These are phyloP conservation scores for Halenospora varia DNA, from an alignment of 495 filamentous ascomycete species.

Conservation along the genomic window DNA sequence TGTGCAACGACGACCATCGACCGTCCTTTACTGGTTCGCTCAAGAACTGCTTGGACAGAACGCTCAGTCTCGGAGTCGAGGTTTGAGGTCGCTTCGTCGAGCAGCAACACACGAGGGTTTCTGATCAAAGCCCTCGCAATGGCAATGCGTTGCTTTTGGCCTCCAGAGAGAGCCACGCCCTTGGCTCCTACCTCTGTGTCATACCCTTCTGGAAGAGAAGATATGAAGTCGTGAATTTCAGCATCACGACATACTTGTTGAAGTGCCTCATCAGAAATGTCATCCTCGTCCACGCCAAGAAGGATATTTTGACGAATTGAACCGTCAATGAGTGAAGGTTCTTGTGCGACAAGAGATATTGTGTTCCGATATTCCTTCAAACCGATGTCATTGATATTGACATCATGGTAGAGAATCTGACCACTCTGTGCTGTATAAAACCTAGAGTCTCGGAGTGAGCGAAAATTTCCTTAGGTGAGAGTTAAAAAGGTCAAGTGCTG, in stretches of 20 bases:
- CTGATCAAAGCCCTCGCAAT: constrained; percentile 76
- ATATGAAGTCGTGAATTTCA: constrained; percentile 55
- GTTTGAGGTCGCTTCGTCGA: constrained; percentile 77
- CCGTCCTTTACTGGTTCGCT: constrained; percentile 49
- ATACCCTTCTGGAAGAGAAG: constrained; percentile 47
- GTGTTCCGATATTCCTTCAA: constrained; percentile 45
- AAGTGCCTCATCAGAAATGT: constrained; percentile 45
- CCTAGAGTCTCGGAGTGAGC: too few species aligned
- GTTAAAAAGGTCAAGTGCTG: constrained; percentile 22
- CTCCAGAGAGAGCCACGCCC: constrained; percentile 65
- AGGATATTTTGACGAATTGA: constrained; percentile 57
- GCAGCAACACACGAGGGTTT: constrained; percentile 61
- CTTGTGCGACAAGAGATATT: constrained; percentile 59
- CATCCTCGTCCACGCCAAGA: constrained; percentile 43
- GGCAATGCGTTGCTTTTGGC: constrained; percentile 70
- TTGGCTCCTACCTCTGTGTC: constrained; percentile 57
- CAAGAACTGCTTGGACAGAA: constrained; percentile 62
- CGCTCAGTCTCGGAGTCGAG: constrained; percentile 70
- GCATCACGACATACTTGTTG: constrained; percentile 50
- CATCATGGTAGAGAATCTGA: constrained; percentile 45
- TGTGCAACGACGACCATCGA: constrained; percentile 72
- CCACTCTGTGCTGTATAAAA: constrained; percentile 56
- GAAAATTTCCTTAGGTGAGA: constrained; percentile 49
- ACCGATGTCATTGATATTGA: constrained; percentile 39
- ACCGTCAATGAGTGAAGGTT: constrained; percentile 56